phyloP scores from a whole-genome alignment of 2,329 filamentous ascomycete species.

The Penicillium sp. region DNA sequence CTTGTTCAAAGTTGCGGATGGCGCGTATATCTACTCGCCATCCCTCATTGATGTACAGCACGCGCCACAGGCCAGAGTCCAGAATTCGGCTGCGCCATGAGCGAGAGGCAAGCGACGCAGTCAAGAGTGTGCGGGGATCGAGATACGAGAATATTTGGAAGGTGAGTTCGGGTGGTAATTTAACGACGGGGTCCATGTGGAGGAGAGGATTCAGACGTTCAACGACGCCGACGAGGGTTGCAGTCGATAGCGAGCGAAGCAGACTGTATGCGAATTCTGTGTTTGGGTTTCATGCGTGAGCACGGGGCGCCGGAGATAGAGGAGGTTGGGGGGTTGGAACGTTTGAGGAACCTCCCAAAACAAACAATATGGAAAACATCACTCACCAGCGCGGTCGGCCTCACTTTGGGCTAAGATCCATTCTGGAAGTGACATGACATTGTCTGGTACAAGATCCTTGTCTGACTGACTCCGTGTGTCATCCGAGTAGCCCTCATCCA shows the following conservation, averaged over 20 bases:
- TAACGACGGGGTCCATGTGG: slow-evolving; percentile 86
- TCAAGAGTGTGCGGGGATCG: slow-evolving; percentile 76
- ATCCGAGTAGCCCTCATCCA: slow-evolving; percentile 88
- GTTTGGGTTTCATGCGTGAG: slow-evolving; percentile 20
- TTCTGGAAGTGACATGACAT: slow-evolving; percentile 52
- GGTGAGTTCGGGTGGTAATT: slow-evolving; percentile 87
- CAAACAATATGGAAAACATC: slow-evolving; percentile 1
- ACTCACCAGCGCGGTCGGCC: slow-evolving; percentile 57
- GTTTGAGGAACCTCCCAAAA: background rate
- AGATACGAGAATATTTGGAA: slow-evolving; percentile 87
- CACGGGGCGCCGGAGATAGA: slow-evolving; percentile 7
- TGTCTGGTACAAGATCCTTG: slow-evolving; percentile 40
- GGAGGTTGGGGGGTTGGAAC: slow-evolving; percentile 8
- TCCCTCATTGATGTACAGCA: slow-evolving; percentile 79
- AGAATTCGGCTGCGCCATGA: slow-evolving; percentile 79
- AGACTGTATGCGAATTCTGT: slow-evolving; percentile 79
- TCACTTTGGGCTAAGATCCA: slow-evolving; percentile 59
- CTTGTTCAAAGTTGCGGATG: slow-evolving; percentile 66
- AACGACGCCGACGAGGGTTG: slow-evolving; percentile 77
- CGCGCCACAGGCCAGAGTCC: slow-evolving; percentile 84
- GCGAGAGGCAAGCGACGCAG: slow-evolving; percentile 75
- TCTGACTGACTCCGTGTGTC: slow-evolving; percentile 59
- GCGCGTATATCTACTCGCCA: slow-evolving; percentile 74
- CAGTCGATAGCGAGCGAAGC: slow-evolving; percentile 76
- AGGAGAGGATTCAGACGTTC: slow-evolving; percentile 78